phyloP scores from a whole-genome alignment of 495 filamentous ascomycete species.

The Penicillium manginii region DNA sequence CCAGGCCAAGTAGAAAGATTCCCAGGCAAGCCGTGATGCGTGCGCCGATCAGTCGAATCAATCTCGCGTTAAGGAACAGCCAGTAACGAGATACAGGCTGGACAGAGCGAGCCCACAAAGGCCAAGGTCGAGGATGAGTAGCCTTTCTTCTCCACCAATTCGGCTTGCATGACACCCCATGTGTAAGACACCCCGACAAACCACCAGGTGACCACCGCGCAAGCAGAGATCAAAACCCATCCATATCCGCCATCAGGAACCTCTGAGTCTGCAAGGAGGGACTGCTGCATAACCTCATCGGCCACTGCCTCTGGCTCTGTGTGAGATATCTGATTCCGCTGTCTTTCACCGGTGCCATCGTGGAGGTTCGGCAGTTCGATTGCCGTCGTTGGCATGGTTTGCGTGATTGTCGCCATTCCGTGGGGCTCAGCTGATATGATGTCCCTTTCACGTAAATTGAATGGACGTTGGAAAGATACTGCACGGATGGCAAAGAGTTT shows the following conservation, averaged over 20 bases:
- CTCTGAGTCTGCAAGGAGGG: constrained; percentile 48
- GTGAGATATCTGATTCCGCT: constrained; percentile 17
- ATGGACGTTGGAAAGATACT: too few species aligned
- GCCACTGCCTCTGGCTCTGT: constrained; percentile 3
- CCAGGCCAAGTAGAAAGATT: constrained; percentile 48
- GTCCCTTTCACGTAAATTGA: too few species aligned
- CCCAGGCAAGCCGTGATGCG: constrained; percentile 49
- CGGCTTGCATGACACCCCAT: constrained; percentile 63
- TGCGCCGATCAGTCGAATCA: constrained; percentile 54
- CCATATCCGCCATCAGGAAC: constrained; percentile 64
- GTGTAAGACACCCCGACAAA: constrained; percentile 54
- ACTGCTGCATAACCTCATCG: constrained; percentile 53
- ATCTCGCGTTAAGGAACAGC: constrained; percentile 51
- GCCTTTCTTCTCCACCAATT: constrained; percentile 49
- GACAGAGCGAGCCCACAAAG: constrained; percentile 58
- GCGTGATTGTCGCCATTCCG: constrained; percentile 22
- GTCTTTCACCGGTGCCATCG: constrained; percentile 16
- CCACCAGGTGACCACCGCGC: constrained; percentile 58
- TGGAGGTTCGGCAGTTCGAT: constrained; percentile 20
- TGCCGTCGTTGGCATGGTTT: constrained; percentile 25
- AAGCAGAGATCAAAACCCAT: constrained; percentile 59
- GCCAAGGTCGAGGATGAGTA: constrained; percentile 54
- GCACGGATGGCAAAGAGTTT: background rate
- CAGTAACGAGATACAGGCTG: constrained; percentile 51
- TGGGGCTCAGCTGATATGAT: background rate